Base-by-base conservation (phyloP, 176 grass and related monocot genomes). In the Oryza glumipatula region DNA sequence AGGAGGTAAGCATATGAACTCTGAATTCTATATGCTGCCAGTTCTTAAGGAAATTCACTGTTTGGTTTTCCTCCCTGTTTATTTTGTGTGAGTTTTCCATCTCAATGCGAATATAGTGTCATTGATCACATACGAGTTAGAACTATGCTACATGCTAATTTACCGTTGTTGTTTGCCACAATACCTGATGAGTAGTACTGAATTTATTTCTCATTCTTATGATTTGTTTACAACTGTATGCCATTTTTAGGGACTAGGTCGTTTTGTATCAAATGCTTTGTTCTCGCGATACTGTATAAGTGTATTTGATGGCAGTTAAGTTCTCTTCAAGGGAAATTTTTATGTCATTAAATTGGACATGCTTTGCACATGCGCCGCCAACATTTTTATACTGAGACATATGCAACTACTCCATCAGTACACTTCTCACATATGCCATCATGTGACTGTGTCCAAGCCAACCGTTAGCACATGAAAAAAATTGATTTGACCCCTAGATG, bases 1-100 rank as follows among this genome's bases (percentile, higher is more conserved):
- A 95, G 63, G 90, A 95, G 93, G 93, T 95, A 32, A 69, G 65
- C 89, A 58, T 7, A 76, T 77, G 30, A 54, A 82, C 36, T 26
- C 30, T 71, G 35, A 16, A 46, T 81, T 66, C 19, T 14, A 10
- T 76, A 67, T 61, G 35, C 44, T 19, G 14, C 19, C n/a, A 56
- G 49, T n/a, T 72, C 81, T 19, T 43, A 60, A 28, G 38, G 39
- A 30, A 65, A n/a, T 82, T 86, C 39, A 23, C 44, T 48, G 47
- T 78, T 78, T 38, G 19, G 19, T 80, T 46, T 67, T 36, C 24
- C 3, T 6, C 8, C 22, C 52, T 73, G 10, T 26, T 23, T 36
- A 11, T 54, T 81, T 9, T 79, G 16, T 49, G 16, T 36, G 23
- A 6, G 41, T 41, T 84, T 65, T 19, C 60, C 17, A 32, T 56